Base-by-base conservation (phyloP, 2,329 filamentous ascomycete species). In the Dactylella cylindrospora region DNA sequence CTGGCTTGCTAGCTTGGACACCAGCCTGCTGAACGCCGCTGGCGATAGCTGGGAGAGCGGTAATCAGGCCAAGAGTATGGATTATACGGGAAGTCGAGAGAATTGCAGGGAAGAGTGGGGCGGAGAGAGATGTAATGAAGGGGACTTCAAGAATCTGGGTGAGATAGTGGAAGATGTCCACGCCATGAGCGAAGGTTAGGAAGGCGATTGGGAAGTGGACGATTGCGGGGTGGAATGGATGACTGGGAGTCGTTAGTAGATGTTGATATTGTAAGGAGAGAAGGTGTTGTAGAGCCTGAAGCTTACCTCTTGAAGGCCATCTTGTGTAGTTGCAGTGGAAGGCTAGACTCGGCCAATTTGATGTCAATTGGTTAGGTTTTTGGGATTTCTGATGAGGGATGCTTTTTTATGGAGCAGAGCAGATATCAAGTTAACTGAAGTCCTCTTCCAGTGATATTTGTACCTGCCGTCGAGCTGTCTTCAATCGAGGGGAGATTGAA, bases 131-230 rank as follows among this genome's bases (percentile, higher is more conserved):
- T n/a, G 47, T 50, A n/a, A 62, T 29, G 29, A 62, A 17, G 20
- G 49, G 49, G 44, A 62, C 17, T 31, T 19, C n/a, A 22, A 53
- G 51, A 32, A 28, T 19, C 36, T 49, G 12, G 9, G 36, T 35
- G 35, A 53, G 31, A 33, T 62, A 62, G 43, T 62, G 43, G n/a
- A 62, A 39, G 29, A 62, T 49, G 43, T 62, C 57, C 31, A 62
- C 40, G 35, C 49, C 33, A 17, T 62, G 57, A 7, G 49, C 46
- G 39, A 45, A 46, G 28, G 57, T 62, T 19, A 62, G 57, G 38
- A 62, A 62, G 43, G 49, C 49, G 38, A 62, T 62, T n/a, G 57
- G 57, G 36, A 62, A 62, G 49, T 62, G 57, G 49, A 62, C 49
- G 36, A 62, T 36, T 12, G 57, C 57, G 25, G 57, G 57, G 36